Base-by-base conservation (phyloP, 1,284 basidiomycete genomes). In the Irpex sp. region DNA sequence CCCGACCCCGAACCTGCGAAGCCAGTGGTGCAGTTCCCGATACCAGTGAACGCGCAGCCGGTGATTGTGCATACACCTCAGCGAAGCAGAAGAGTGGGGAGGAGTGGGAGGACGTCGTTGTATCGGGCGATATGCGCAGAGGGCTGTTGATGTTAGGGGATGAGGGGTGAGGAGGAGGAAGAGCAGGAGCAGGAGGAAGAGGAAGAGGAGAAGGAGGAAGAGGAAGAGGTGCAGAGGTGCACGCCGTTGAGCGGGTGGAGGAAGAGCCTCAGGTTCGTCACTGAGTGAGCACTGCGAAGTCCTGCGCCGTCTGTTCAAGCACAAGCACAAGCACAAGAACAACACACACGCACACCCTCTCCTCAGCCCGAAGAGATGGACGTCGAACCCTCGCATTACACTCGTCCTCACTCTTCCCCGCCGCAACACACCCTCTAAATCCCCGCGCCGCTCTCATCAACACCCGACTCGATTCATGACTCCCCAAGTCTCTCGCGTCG, bases 111-210 rank as follows among this genome's bases (percentile, higher is more conserved):
- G 2, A 75, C 79, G 9, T 85, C 84, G 1, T 74, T 91, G 1
- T 88, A 91, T 69, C 83, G 85, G 11, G 86, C 86, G n/a, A n/a
- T n/a, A 85, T 40, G 87, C 87, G 0, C 88, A 90, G 68, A 78
- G 85, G 13, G 82, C 82, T 0, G 81, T 83, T 0, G n/a, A n/a
- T n/a, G n/a, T n/a, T n/a, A n/a, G n/a, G n/a, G n/a, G 65, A 65
- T 3, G 69, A n/a, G 68, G 34, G 68, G 71, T 48, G 69, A 72
- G 19, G 68, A 69, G 1, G 62, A 69, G 9, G 61, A 61, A 9
- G 62, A n/a, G n/a, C n/a, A n/a, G n/a, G n/a, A n/a, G n/a, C n/a
- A n/a, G n/a, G n/a, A n/a, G n/a, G n/a, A n/a, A n/a, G n/a, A n/a
- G n/a, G n/a, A n/a, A n/a, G n/a, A n/a, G n/a, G n/a, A n/a, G n/a